These are phyloP conservation scores for Stenocarpella maydis DNA, from an alignment of 2,329 filamentous ascomycete species.

Conservation along the genomic window DNA sequence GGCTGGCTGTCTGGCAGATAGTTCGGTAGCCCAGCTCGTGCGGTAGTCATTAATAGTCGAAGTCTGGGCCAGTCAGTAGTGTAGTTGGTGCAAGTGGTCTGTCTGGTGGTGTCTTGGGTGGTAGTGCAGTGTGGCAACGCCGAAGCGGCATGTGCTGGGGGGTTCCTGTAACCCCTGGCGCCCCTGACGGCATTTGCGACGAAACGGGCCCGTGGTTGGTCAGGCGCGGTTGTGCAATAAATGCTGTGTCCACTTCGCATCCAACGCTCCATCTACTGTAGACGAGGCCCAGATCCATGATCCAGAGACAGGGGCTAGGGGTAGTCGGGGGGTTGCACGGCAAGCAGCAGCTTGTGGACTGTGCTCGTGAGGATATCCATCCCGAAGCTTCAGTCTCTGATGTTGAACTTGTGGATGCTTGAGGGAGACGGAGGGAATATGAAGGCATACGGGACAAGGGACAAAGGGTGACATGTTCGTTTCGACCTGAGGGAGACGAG, in stretches of 20 bases:
- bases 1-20: background rate
- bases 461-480: background rate
- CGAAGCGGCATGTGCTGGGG: constrained; percentile 25
- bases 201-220: constrained; percentile 22
- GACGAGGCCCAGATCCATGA: constrained; percentile 26
- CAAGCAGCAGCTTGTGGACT: background rate
- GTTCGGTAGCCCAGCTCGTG: too few relatives aligned
- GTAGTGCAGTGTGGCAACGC: constrained; percentile 30
- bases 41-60: too few relatives aligned
- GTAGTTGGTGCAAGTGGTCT: too few relatives aligned
- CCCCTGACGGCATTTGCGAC: constrained; percentile 31
- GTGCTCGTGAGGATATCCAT: background rate
- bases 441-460: background rate
- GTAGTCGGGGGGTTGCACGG: constrained; percentile 8
- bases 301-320: constrained; percentile 32
- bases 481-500: constrained; percentile 9
- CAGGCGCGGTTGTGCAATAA: constrained; percentile 14
- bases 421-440: background rate
- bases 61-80: too few relatives aligned
- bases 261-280: constrained; percentile 29
- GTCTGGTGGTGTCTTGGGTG: background rate
- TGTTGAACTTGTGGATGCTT: background rate
- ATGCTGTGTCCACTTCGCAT: constrained; percentile 26
- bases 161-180: constrained; percentile 18
- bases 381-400: background rate